Conservation (phyloP, 345 rosid genomes). For the Eucalyptus cloeziana region DNA sequence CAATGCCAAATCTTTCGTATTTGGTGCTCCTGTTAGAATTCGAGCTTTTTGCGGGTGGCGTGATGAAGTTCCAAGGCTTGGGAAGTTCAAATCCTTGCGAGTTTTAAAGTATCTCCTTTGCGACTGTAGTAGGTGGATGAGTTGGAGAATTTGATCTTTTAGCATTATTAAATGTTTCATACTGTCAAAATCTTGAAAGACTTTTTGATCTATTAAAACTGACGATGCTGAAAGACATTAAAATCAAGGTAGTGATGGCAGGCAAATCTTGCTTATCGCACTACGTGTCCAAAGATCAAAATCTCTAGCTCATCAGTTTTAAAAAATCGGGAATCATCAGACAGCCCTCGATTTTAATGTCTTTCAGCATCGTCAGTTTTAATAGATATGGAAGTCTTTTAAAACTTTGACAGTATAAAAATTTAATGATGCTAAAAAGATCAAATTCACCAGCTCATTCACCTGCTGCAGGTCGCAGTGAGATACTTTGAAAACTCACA, state of each 20-base stretch:
- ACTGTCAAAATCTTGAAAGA: neutral
- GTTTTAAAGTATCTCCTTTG: neutral
- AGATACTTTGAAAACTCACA: too few species aligned
- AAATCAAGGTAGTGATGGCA: neutral
- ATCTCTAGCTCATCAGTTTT: too few species aligned
- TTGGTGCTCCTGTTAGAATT: neutral
- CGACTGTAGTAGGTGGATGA: neutral
- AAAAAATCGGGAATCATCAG: too few species aligned
- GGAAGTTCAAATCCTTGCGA: neutral
- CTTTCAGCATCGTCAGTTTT: too few species aligned
- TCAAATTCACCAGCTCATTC: too few species aligned
- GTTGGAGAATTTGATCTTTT: neutral
- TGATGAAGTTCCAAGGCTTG: neutral
- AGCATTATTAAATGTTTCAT: neutral
- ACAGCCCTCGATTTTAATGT: too few species aligned
- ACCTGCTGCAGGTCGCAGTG: accelerated
- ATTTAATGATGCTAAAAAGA: too few species aligned
- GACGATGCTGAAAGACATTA: neutral
- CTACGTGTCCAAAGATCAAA: too few species aligned
- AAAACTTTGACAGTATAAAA: too few species aligned
- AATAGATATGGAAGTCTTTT: too few species aligned
- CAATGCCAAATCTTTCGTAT: neutral
- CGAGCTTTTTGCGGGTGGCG: neutral
- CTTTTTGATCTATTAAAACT: neutral
- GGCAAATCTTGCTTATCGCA: too few species aligned